Conservation (phyloP, 2,329 filamentous ascomycete genomes). For the Endoconidiophora laricicola region DNA sequence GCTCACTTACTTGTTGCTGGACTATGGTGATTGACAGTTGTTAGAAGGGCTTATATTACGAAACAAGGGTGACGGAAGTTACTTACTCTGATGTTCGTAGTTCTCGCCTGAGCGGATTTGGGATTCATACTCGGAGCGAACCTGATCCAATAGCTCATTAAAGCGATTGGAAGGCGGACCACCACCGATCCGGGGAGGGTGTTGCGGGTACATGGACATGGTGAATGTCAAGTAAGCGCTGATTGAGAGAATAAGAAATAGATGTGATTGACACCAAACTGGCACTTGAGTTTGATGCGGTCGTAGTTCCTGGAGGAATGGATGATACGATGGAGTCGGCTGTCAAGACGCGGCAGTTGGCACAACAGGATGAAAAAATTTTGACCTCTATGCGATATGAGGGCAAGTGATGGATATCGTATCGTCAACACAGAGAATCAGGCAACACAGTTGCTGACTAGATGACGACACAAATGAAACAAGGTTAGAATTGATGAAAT, state of each 20-base stretch:
- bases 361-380: too few species aligned
- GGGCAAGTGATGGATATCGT: too few species aligned
- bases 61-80: background rate
- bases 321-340: too few species aligned
- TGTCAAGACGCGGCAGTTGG: too few species aligned
- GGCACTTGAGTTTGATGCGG: too few species aligned
- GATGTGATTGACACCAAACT: too few species aligned
- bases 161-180: slow-evolving; percentile 35
- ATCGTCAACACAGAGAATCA: too few species aligned
- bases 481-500: background rate
- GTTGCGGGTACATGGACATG: slow-evolving; percentile 15
- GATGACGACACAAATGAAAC: too few species aligned
- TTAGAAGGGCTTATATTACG: background rate
- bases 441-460: too few species aligned
- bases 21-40: slow-evolving; percentile 35
- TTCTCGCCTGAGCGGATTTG: slow-evolving; percentile 68
- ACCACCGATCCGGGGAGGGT: slow-evolving; percentile 14
- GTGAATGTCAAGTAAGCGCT: background rate
- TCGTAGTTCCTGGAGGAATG: too few species aligned
- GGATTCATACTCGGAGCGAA: slow-evolving; percentile 79
- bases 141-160: slow-evolving; percentile 79
- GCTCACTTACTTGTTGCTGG: slow-evolving; percentile 78
- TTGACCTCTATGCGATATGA: too few species aligned
- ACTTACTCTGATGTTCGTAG: slow-evolving; percentile 88
- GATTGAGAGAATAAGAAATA: too few species aligned